phyloP scores from a whole-genome alignment of 441 rosid species.

The Erysimum cheiri region DNA sequence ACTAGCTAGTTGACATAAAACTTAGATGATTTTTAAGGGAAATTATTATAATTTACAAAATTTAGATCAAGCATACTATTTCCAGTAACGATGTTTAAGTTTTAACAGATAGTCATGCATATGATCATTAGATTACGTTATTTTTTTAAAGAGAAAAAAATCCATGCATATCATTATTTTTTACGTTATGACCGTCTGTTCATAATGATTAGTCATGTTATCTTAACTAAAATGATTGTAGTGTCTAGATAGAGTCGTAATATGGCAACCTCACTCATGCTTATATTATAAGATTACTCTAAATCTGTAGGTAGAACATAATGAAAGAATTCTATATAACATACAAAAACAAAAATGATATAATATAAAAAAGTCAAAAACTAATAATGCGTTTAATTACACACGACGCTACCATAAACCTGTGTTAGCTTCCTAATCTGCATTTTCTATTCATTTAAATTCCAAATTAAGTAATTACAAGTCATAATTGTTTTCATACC shows the following conservation, averaged over 20 bases:
- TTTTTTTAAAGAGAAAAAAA: too few relatives aligned
- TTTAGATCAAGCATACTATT: not conserved
- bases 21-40: not conserved
- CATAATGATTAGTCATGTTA: conserved; percentile 16
- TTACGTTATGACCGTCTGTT: conserved; percentile 20
- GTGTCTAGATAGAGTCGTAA: conserved; percentile 33
- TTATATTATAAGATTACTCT: conserved; percentile 22
- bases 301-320: not conserved
- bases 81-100: conserved; percentile 15
- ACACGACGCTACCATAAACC: conserved; percentile 14
- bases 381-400: conserved; percentile 19
- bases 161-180: conserved; percentile 13
- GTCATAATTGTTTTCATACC: not conserved
- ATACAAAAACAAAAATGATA: not conserved
- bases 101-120: not conserved
- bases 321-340: conserved; percentile 8
- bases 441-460: not conserved
- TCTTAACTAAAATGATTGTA: conserved; percentile 13
- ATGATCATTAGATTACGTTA: not conserved
- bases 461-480: not conserved
- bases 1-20: not conserved
- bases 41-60: not conserved
- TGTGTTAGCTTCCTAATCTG: not conserved
- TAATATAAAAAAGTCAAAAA: conserved; percentile 2
- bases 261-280: conserved; percentile 23